phyloP scores from a whole-genome alignment of 192 early-diverging fungal genomes.

The Coemansia sp. region DNA sequence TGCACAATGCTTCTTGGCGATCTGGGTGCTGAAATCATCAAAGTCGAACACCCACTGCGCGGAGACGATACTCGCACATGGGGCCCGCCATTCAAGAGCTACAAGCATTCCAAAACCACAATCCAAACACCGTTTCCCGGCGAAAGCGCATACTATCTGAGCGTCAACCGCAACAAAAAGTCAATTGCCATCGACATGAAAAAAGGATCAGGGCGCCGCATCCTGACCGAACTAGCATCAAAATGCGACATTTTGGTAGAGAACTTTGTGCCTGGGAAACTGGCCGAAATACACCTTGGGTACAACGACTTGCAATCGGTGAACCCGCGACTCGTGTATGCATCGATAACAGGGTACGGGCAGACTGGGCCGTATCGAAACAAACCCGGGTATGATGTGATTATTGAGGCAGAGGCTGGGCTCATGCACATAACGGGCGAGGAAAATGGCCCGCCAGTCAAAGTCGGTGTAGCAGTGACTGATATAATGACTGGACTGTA shows the following conservation, averaged over 20 bases:
- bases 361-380: slow-evolving; percentile 78
- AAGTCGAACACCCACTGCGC: slow-evolving; percentile 77
- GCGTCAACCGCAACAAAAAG: slow-evolving; percentile 90
- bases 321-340: slow-evolving; percentile 84
- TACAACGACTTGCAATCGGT: slow-evolving; percentile 65
- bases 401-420: slow-evolving; percentile 86
- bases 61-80: slow-evolving; percentile 91
- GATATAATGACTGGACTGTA: slow-evolving; percentile 80
- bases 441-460: slow-evolving; percentile 76
- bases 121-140: slow-evolving; percentile 29
- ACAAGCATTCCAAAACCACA: slow-evolving; percentile 4
- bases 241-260: slow-evolving; percentile 84
- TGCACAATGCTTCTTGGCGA: slow-evolving; percentile 79
- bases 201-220: slow-evolving; percentile 55
- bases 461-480: slow-evolving; percentile 96
- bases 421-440: slow-evolving; percentile 97
- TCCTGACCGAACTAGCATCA: slow-evolving; percentile 68
- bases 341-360: slow-evolving; percentile 85
- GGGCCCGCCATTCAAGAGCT: slow-evolving; percentile 64
- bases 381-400: slow-evolving; percentile 88
- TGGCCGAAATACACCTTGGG: slow-evolving; percentile 71
- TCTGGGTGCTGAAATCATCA: slow-evolving; percentile 86
- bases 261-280: slow-evolving; percentile 89
- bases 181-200: slow-evolving; percentile 89
- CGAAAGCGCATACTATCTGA: slow-evolving; percentile 88